Conservation (phyloP, 2,329 filamentous ascomycete species). For the Colletotrichum sp. region DNA sequence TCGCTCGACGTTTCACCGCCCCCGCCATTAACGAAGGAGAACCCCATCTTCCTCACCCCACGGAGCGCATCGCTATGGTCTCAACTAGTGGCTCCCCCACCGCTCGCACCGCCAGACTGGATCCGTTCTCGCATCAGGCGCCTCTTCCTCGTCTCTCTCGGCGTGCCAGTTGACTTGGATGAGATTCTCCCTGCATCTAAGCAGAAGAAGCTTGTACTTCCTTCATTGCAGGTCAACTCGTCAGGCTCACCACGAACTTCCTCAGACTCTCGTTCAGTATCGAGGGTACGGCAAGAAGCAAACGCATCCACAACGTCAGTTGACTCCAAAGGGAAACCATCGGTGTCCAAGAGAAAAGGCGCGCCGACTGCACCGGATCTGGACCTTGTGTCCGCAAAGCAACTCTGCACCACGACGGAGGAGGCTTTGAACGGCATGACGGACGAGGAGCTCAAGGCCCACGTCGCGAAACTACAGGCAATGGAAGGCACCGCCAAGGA, state of each 20-base stretch:
- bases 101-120: conserved; percentile 96
- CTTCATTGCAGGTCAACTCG: conserved; percentile 69
- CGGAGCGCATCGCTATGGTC: conserved; percentile 93
- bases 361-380: conserved; percentile 75
- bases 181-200: conserved; percentile 97
- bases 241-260: conserved; percentile 60
- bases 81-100: conserved; percentile 92
- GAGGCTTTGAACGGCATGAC: conserved; percentile 83
- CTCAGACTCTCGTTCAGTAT: conserved; percentile 55
- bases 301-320: conserved; percentile 65
- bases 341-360: conserved; percentile 50
- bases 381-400: conserved; percentile 78
- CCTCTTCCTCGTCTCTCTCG: conserved; percentile 92
- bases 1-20: conserved; percentile 56
- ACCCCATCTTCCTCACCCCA: conserved; percentile 80
- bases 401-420: conserved; percentile 83
- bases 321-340: conserved; percentile 62
- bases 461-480: conserved; percentile 72
- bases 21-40: conserved; percentile 57
- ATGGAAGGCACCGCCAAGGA: conserved; percentile 76
- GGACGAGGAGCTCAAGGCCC: conserved; percentile 74
- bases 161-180: conserved; percentile 94
- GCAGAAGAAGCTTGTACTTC: conserved; percentile 95
- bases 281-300: conserved; percentile 51
- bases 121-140: conserved; percentile 93